phyloP scores from a whole-genome alignment of 129 eudicot species.

The Tagetes patula region DNA sequence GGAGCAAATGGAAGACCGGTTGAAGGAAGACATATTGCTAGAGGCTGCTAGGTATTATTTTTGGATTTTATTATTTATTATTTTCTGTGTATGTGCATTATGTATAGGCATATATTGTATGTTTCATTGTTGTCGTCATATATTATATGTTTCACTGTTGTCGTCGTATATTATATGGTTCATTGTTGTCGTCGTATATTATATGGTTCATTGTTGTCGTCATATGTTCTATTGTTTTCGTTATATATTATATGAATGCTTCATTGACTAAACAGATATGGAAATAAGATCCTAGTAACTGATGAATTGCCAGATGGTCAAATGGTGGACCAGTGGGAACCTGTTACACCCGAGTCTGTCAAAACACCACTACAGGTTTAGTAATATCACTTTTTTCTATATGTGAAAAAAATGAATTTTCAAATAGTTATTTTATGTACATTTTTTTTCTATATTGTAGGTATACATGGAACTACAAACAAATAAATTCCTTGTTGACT shows the following conservation, averaged over 20 bases:
- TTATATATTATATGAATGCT: conserved; percentile 5
- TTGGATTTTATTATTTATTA: background rate
- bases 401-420: conserved; percentile 13
- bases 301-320: conserved; percentile 99
- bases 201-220: background rate
- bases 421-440: background rate
- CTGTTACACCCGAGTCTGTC: conserved; percentile 76
- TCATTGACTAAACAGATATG: conserved; percentile 61
- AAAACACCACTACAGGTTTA: conserved; percentile 91
- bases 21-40: conserved; percentile 80
- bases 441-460: conserved; percentile 37
- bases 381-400: conserved; percentile 4
- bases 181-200: conserved; percentile 3
- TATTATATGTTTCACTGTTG: conserved; percentile 4
- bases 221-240: background rate
- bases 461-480: conserved; percentile 81
- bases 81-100: background rate
- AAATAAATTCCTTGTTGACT: conserved; percentile 66
- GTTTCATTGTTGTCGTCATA: background rate
- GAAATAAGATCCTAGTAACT: conserved; percentile 94
- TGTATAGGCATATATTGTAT: background rate
- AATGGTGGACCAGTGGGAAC: conserved; percentile 99
- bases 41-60: conserved; percentile 82
- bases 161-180: background rate
- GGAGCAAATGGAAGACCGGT: conserved; percentile 95